A percentile compares a stretch with the other conserved stretches of the same genome.
phyloP scores from a whole-genome alignment of 371 early-diverging fungal genomes.

The Syncephalastrum contaminatum region DNA sequence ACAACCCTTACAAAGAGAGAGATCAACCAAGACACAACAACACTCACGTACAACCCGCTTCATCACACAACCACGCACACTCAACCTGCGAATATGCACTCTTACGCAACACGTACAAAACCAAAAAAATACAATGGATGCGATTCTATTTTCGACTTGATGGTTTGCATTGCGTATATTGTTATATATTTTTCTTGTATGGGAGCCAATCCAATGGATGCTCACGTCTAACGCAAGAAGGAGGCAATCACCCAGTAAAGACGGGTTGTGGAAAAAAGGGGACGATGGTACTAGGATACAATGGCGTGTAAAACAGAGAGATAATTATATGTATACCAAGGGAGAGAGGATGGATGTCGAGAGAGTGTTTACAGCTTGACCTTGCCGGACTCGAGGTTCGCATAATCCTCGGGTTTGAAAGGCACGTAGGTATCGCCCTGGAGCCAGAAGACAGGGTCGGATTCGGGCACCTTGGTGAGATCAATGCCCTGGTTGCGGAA shows the following conservation, averaged over 20 bases:
- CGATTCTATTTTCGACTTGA: no score
- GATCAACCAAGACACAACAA: no score
- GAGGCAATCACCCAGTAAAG: background rate
- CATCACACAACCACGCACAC: background rate
- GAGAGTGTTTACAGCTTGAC: slow-evolving; percentile 14
- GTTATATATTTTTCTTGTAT: no score
- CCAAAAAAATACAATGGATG: background rate
- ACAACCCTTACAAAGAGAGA: background rate
- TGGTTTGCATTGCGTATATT: no score
- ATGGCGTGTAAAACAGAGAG: background rate
- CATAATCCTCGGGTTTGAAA: slow-evolving; percentile 34
- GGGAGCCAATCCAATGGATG: no score
- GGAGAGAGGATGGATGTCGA: background rate
- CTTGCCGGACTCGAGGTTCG: slow-evolving; percentile 11
- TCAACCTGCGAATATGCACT: background rate
- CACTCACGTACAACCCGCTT: background rate
- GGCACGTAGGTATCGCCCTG: slow-evolving; percentile 48
- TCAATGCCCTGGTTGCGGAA: slow-evolving; percentile 51
- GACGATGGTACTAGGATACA: background rate
- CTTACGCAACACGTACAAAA: background rate
- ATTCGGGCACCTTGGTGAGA: slow-evolving; percentile 20
- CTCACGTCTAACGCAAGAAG: background rate
- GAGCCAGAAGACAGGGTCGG: slow-evolving; percentile 47
- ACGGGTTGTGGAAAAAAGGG: background rate
- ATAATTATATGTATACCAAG: background rate